Conservation (phyloP, 352 stramenopile genomes). For the Phytophthora citricola region DNA sequence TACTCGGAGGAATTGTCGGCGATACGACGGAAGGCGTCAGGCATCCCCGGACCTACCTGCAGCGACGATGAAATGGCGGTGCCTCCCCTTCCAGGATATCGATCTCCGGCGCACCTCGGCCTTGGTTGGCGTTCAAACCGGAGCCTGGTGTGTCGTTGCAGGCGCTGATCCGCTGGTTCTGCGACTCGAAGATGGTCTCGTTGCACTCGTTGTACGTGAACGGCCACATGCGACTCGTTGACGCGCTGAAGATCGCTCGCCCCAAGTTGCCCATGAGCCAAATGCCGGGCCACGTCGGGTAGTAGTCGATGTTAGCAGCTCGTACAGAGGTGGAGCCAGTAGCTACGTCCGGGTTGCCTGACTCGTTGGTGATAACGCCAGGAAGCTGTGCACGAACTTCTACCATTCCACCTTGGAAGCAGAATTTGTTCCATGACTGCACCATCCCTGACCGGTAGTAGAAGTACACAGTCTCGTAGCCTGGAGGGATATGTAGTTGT, state of each 20-base stretch:
- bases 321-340: conserved; percentile 14
- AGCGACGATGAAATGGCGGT: conserved; percentile 77
- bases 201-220: conserved; percentile 93
- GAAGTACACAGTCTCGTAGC: conserved; percentile 32
- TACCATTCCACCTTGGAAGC: conserved; percentile 70
- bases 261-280: conserved; percentile 27
- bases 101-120: conserved; percentile 37
- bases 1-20: conserved; percentile 29
- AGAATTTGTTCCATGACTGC: conserved; percentile 85
- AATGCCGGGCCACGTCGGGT: conserved; percentile 25
- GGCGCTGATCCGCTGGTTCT: conserved; percentile 54
- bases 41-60: conserved; percentile 69
- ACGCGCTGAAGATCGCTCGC: conserved; percentile 20
- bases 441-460: conserved; percentile 34
- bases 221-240: conserved; percentile 83
- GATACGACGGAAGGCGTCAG: conserved; percentile 40
- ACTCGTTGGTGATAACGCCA: conserved; percentile 48
- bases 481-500: conserved; percentile 42
- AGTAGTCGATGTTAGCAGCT: conserved; percentile 25
- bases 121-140: conserved; percentile 66
- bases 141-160: conserved; percentile 90
- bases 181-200: conserved; percentile 29
- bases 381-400: conserved; percentile 85
- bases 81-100: conserved; percentile 36
- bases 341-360: conserved; percentile 19